Percentiles rank a stretch among this genome's conserved stretches.
These are phyloP conservation scores for Draba incana DNA, from an alignment of 345 rosid species.

Conservation along the genomic window DNA sequence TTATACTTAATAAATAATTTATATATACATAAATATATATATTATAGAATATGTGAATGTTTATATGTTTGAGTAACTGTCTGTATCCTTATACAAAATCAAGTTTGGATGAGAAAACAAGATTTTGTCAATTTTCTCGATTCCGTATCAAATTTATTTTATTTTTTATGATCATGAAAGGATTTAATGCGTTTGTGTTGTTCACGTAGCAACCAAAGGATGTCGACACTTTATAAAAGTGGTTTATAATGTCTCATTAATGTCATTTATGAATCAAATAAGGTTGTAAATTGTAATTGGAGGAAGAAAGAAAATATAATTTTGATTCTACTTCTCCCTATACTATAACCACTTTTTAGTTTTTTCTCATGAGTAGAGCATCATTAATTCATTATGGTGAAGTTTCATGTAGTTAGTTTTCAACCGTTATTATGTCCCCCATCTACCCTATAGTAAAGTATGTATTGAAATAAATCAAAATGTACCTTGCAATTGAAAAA, in stretches of 20 bases:
- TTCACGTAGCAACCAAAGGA: conserved; percentile 28
- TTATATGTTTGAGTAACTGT: neutral
- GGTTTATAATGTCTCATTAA: neutral
- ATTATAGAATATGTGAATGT: neutral
- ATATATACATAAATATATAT: neutral
- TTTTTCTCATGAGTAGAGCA: too few relatives aligned
- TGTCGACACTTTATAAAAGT: conserved; percentile 22
- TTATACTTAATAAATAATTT: neutral
- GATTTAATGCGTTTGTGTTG: conserved; percentile 22
- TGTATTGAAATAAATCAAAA: too few relatives aligned
- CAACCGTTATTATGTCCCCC: too few relatives aligned
- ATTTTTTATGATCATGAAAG: neutral
- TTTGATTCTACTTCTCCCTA: too few relatives aligned
- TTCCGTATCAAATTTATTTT: neutral
- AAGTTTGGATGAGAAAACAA: too few relatives aligned
- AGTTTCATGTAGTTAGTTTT: too few relatives aligned
- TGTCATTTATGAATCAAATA: neutral
- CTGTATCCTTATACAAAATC: too few relatives aligned
- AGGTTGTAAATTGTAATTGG: neutral
- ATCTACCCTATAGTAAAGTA: too few relatives aligned
- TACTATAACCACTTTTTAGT: too few relatives aligned
- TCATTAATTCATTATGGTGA: too few relatives aligned
- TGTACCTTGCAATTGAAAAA: too few relatives aligned
- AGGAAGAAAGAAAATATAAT: too few relatives aligned
- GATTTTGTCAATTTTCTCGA: neutral